These are phyloP conservation scores for Fusarium sp. DNA, from an alignment of 2,329 filamentous ascomycete species.

Conservation along the genomic window DNA sequence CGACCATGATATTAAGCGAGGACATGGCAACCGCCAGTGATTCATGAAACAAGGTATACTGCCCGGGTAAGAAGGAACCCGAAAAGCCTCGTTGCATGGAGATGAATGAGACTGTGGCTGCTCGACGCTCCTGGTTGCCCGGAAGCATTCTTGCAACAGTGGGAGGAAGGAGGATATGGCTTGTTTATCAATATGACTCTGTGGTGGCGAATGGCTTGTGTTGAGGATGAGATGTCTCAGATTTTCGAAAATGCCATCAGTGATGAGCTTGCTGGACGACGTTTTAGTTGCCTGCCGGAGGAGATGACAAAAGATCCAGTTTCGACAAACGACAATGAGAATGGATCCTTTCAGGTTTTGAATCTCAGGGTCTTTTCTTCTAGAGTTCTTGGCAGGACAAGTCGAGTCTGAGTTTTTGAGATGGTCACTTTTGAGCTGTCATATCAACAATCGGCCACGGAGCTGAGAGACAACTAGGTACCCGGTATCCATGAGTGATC, in stretches of 20 bases:
- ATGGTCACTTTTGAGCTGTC: neutral
- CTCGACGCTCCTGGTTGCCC: neutral
- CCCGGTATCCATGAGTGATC: neutral
- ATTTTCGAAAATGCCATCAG: neutral
- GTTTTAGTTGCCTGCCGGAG: neutral
- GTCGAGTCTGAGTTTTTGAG: neutral
- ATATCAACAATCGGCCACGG: neutral
- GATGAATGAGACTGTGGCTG: neutral
- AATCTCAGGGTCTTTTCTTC: neutral
- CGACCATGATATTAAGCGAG: neutral
- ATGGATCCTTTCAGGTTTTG: neutral
- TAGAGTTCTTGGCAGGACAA: neutral
- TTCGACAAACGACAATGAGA: neutral
- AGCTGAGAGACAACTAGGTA: neutral
- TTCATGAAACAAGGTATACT: neutral
- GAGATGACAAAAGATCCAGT: neutral
- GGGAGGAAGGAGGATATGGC: neutral
- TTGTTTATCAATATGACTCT: neutral
- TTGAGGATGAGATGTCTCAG: neutral
- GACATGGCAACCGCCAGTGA: neutral
- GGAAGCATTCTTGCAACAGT: neutral
- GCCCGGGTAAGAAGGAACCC: neutral
- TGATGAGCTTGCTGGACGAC: neutral
- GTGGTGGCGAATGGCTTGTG: neutral
- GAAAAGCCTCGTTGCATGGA: neutral